Percentiles rank a stretch among this genome's conserved stretches.
Evolutionary conservation across 257 asterid species (phyloP).

Genomic region (Przewalskia tangutica): DNA sequence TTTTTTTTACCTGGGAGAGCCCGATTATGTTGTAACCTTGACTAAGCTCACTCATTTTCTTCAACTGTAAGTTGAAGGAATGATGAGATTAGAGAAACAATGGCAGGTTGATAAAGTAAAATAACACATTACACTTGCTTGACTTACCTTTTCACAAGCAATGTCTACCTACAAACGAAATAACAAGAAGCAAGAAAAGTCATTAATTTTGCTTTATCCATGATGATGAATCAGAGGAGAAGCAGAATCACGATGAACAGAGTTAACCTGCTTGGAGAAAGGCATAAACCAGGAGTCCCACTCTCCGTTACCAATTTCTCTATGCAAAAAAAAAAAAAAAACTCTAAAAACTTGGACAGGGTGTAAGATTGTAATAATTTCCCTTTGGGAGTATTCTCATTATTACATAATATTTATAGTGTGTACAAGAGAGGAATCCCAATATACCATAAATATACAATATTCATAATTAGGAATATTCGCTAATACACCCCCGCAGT

Average conservation of each 20-base stretch:
- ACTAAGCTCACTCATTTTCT: constrained; percentile 59
- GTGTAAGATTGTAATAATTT: too few species aligned
- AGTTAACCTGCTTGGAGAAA: constrained; percentile 50
- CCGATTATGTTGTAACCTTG: constrained; percentile 69
- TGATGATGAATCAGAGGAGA: neutral
- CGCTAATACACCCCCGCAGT: too few species aligned
- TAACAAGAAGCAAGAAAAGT: neutral
- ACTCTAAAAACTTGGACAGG: neutral
- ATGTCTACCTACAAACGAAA: constrained; percentile 37
- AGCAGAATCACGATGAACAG: neutral
- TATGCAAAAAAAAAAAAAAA: constrained; percentile 7
- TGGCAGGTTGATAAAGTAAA: constrained; percentile 16
- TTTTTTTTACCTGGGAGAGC: constrained; percentile 61
- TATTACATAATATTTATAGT: too few species aligned
- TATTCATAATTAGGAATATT: too few species aligned
- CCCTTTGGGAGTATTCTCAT: too few species aligned
- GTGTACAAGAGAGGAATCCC: too few species aligned
- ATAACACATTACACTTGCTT: constrained; percentile 9
- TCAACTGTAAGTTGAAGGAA: constrained; percentile 44
- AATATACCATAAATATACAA: too few species aligned
- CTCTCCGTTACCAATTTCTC: constrained; percentile 87
- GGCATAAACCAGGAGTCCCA: constrained; percentile 92
- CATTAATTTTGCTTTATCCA: neutral
- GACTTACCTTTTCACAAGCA: constrained; percentile 72
- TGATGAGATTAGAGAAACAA: neutral